Evolutionary conservation across 139 green algal species (phyloP).

Genomic region (Closterium sp.): DNA sequence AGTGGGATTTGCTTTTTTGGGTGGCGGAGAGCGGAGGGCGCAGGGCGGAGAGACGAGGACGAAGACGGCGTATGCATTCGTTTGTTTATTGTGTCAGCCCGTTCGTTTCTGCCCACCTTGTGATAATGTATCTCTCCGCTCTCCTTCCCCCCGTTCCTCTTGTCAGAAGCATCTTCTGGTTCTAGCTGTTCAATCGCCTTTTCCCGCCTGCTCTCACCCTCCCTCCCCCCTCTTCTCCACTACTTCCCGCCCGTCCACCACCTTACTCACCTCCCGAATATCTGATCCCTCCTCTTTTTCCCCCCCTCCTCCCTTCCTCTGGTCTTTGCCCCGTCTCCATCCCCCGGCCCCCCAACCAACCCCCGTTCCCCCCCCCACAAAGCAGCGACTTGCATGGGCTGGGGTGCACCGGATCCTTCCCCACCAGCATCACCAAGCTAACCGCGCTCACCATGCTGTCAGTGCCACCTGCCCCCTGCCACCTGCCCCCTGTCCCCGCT

Average conservation of each 20-base stretch:
- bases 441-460: neutral
- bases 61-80: too few relatives aligned
- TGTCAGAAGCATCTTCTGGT: too few relatives aligned
- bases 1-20: neutral
- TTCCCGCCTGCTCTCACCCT: neutral
- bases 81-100: too few relatives aligned
- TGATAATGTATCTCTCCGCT: too few relatives aligned
- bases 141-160: neutral
- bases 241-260: neutral
- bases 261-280: neutral
- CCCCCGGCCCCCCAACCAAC: neutral
- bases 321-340: neutral
- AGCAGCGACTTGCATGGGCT: slow-evolving; percentile 1
- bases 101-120: too few relatives aligned
- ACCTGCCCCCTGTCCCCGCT: neutral
- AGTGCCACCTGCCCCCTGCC: neutral
- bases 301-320: neutral
- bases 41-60: too few relatives aligned
- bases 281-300: neutral
- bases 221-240: neutral
- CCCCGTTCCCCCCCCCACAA: neutral
- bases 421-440: neutral
- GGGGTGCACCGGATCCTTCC: neutral
- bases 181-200: too few relatives aligned
- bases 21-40: too few relatives aligned